Base-by-base conservation (phyloP, 768 basidiomycete species). In the Kwoniella newhampshirensis region DNA sequence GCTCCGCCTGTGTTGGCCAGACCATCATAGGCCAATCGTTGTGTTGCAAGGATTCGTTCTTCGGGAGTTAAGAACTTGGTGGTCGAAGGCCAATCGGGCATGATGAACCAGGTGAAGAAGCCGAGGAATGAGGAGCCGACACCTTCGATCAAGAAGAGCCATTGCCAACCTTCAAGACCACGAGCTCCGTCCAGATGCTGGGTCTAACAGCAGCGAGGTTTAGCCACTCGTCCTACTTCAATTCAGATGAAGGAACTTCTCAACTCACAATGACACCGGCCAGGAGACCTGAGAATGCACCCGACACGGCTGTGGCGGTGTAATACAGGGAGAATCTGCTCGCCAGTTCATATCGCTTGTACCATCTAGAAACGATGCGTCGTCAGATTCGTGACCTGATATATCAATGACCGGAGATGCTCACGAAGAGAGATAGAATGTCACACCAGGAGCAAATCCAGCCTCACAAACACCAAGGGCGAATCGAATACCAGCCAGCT, bases 81-180 rank as follows among this genome's bases (percentile, higher is more conserved):
- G 12, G 72, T 77, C 12, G 75, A 68, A 12, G 76, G 77, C 62
- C 71, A 77, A 57, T 75, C 68, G 45, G 76, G 77, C 42, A 77
- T 63, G 53, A 73, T 57, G 65, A 51, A 60, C 70, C 60, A 73
- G 18, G 71, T 64, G 62, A 70, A 66, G 45, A 53, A 51, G 30
- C 68, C 71, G 37, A 64, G 41, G 49, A 67, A 67, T 32, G 65
- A 63, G 2, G 63, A 60, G 17, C 57, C 71, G 30, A 67, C 55
- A 55, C 71, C 71, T 52, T 73, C 71, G 32, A 70, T 70, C 41
- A 57, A 43, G 50, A 67, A 64, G 0, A 64, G 44, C 71, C 74
- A 77, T 53, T 67, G 66, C 54, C 71, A 70, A 6, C 77, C 77
- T 26, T 56, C 61, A 42, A 68, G 51, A 9, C 70, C 67, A 0